phyloP scores from a whole-genome alignment of 2,329 filamentous ascomycete species.

The Trichoderma koningii region DNA sequence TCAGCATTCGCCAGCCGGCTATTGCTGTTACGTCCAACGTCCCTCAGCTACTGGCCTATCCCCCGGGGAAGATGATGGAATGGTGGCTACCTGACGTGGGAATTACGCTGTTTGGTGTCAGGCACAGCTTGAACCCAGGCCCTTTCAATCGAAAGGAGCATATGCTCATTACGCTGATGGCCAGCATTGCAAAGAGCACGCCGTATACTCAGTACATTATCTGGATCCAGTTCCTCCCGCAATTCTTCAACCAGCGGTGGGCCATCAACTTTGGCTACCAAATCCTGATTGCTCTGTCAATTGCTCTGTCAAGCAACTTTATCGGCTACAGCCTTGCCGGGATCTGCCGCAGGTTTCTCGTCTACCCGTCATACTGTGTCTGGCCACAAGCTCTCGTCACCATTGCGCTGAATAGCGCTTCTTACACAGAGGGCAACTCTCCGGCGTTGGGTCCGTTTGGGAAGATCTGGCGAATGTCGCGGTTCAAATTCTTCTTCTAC shows the following conservation, averaged over 20 bases:
- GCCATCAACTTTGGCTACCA: constrained; percentile 48
- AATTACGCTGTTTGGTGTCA: constrained; percentile 45
- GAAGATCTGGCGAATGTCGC: constrained; percentile 43
- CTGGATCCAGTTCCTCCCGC: constrained; percentile 48
- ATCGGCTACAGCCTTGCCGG: constrained; percentile 60
- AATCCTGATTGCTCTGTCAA: constrained; percentile 47
- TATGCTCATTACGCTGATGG: constrained; percentile 60
- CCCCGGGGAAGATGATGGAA: constrained; percentile 49
- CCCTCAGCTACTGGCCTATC: constrained; percentile 52
- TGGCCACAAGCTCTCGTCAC: constrained; percentile 55
- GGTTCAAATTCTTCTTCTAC: constrained; percentile 49
- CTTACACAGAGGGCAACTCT: constrained; percentile 46
- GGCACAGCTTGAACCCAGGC: constrained; percentile 53
- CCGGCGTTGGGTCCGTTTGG: constrained; percentile 37
- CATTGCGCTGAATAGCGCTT: constrained; percentile 50
- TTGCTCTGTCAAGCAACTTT: constrained; percentile 51
- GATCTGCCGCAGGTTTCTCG: constrained; percentile 51
- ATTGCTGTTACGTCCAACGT: constrained; percentile 56
- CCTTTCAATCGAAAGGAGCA: constrained; percentile 62
- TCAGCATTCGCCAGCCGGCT: constrained; percentile 54
- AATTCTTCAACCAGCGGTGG: constrained; percentile 47
- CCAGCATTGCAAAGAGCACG: constrained; percentile 52
- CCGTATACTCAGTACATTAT: constrained; percentile 53
- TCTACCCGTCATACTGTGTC: constrained; percentile 53
- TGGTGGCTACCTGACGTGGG: constrained; percentile 49